A percentile compares a stretch with the other conserved stretches of the same genome.
phyloP scores from a whole-genome alignment of 1,284 basidiomycete species.

The Bjerkandera adusta region DNA sequence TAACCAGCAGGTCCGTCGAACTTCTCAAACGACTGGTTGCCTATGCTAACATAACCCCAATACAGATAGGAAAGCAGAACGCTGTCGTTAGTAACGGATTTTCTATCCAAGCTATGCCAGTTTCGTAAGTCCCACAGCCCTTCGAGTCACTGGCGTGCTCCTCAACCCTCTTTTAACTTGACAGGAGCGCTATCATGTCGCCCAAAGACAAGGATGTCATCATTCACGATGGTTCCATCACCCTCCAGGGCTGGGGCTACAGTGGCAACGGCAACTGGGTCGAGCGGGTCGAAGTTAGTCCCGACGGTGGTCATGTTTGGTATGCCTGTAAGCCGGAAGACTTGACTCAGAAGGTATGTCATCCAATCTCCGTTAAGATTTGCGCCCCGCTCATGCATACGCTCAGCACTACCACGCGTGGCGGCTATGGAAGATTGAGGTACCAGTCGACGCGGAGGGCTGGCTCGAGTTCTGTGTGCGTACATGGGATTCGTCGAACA shows the following conservation, averaged over 20 bases:
- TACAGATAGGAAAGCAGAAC: constrained; percentile 51
- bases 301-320: constrained; percentile 52
- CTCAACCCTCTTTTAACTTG: neutral
- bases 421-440: constrained; percentile 50
- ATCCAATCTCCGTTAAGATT: neutral
- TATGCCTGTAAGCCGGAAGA: constrained; percentile 45
- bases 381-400: neutral
- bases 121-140: constrained; percentile 42
- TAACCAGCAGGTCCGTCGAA: constrained; percentile 35
- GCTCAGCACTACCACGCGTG: constrained; percentile 53
- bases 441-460: constrained; percentile 55
- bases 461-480: constrained; percentile 60
- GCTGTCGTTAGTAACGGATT: constrained; percentile 43
- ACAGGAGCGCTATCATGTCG: constrained; percentile 48
- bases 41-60: neutral
- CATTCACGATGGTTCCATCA: constrained; percentile 46
- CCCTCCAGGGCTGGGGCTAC: constrained; percentile 51
- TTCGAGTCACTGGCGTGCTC: too few species aligned
- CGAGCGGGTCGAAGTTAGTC: constrained; percentile 52
- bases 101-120: constrained; percentile 56
- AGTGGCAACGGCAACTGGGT: constrained; percentile 58
- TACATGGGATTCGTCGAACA: constrained; percentile 57
- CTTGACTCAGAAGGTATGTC: constrained; percentile 46
- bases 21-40: neutral
- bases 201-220: constrained; percentile 46